phyloP scores from a whole-genome alignment of 495 filamentous ascomycete species.

The Hyaloscypha hepaticicola region DNA sequence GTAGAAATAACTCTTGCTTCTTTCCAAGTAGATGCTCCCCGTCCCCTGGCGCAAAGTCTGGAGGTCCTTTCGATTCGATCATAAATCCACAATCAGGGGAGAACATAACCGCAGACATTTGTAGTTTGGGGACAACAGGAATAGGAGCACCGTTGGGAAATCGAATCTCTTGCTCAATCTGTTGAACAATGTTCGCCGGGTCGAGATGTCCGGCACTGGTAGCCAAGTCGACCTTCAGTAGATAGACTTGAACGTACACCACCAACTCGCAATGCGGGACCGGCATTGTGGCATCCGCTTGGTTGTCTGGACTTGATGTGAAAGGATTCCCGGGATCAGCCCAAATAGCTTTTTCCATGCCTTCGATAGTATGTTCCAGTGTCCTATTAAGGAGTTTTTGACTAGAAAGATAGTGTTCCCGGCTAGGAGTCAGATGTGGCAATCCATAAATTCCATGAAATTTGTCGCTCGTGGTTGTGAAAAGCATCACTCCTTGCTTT shows the following conservation, averaged over 20 bases:
- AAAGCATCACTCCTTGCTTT: conserved; percentile 66
- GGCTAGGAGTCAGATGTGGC: conserved; percentile 73
- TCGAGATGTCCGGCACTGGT: conserved; percentile 33
- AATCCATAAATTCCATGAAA: conserved; percentile 85
- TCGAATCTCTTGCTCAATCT: conserved; percentile 81
- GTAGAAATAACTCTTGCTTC: conserved; percentile 74
- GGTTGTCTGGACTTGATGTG: conserved; percentile 58
- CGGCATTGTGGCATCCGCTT: conserved; percentile 55
- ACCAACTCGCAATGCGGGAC: conserved; percentile 85
- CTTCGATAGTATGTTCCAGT: conserved; percentile 62
- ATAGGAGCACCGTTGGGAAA: conserved; percentile 80
- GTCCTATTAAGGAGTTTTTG: conserved; percentile 69
- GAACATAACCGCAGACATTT: conserved; percentile 83
- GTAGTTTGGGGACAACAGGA: conserved; percentile 62
- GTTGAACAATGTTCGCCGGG: conserved; percentile 49
- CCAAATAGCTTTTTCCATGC: conserved; percentile 50
- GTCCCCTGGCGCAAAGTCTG: conserved; percentile 63
- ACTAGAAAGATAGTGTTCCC: conserved; percentile 63
- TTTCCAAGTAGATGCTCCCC: conserved; percentile 68
- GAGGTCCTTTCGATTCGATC: conserved; percentile 83
- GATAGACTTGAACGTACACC: conserved; percentile 82
- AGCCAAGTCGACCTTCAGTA: conserved; percentile 43
- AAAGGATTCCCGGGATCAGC: conserved; percentile 41
- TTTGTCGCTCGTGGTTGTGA: conserved; percentile 89
- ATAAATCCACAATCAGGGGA: conserved; percentile 93